These are phyloP conservation scores for Aspergillus sp. DNA, from an alignment of 2,329 filamentous ascomycete genomes.

Conservation along the genomic window DNA sequence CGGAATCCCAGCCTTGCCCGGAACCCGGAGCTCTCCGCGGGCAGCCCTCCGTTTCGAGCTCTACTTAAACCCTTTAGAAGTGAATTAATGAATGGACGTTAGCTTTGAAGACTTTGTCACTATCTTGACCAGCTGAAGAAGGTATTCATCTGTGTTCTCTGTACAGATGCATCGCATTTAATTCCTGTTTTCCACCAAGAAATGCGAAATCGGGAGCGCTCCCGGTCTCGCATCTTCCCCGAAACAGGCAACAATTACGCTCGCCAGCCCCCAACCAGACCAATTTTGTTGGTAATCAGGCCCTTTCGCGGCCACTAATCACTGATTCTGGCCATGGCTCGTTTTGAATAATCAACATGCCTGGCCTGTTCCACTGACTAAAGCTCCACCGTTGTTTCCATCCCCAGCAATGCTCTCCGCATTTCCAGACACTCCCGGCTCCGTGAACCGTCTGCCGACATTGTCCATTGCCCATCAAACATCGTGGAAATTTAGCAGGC, in stretches of 20 bases:
- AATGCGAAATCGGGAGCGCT: slow-evolving; percentile 2
- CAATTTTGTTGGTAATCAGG: slow-evolving; percentile 4
- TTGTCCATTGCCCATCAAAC: too few relatives aligned
- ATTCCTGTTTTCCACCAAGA: background rate
- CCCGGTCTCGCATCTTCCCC: background rate
- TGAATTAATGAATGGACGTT: background rate
- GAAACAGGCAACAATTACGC: slow-evolving; percentile 1
- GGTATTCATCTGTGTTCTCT: too few relatives aligned
- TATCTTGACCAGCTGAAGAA: too few relatives aligned
- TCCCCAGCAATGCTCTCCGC: background rate
- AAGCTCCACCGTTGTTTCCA: background rate
- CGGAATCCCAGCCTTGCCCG: background rate
- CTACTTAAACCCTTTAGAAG: background rate
- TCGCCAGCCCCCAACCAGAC: slow-evolving; percentile 1
- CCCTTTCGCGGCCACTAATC: background rate
- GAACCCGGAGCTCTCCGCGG: slow-evolving; percentile 1
- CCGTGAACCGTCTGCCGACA: too few relatives aligned
- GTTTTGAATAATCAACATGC: background rate
- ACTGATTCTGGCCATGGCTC: background rate
- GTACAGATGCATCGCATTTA: background rate
- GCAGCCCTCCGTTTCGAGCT: background rate
- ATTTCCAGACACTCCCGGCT: background rate
- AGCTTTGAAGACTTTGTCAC: too few relatives aligned
- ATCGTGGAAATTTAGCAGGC: too few relatives aligned
- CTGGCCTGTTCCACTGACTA: slow-evolving; percentile 7